Percentiles rank a stretch among this genome's conserved stretches.
phyloP scores from a whole-genome alignment of 768 basidiomycete species.

The Dendrothele bispora region DNA sequence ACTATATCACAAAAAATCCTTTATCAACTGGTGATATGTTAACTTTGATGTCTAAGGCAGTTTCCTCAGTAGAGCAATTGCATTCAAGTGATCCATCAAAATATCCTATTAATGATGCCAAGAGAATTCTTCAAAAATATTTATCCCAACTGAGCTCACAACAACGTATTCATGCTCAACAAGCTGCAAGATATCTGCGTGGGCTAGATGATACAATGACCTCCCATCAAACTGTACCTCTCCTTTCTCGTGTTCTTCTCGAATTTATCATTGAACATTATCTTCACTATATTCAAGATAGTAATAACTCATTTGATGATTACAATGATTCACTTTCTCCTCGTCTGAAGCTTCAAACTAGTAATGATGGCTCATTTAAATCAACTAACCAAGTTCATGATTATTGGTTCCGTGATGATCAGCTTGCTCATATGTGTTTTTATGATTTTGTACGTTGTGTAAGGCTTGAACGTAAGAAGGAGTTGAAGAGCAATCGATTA shows the following conservation, averaged over 20 bases:
- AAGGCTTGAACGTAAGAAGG: conserved; percentile 1
- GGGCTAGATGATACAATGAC: conserved; percentile 20
- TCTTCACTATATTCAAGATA: too few species aligned
- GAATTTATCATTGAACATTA: neutral
- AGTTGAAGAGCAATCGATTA: neutral
- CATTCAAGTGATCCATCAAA: neutral
- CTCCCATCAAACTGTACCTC: conserved; percentile 27
- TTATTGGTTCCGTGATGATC: conserved; percentile 19
- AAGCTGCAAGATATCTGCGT: conserved; percentile 29
- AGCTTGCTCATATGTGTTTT: conserved; percentile 19
- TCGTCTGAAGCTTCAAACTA: conserved; percentile 2
- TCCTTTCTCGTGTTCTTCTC: conserved; percentile 15
- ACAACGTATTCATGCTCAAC: conserved; percentile 35
- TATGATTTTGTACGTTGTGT: conserved; percentile 24
- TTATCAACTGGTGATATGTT: conserved; percentile 26
- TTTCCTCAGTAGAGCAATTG: conserved; percentile 5
- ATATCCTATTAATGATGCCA: conserved; percentile 11
- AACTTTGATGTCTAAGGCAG: conserved; percentile 22
- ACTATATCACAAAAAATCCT: conserved; percentile 36
- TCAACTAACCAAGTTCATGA: conserved; percentile 24
- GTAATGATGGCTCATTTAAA: conserved; percentile 11
- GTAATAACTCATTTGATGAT: neutral
- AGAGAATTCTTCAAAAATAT: conserved; percentile 28
- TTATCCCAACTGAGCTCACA: conserved; percentile 24
- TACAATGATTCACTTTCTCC: neutral